phyloP scores from a whole-genome alignment of 805 yeast species.

The Yamadazyma olivae region DNA sequence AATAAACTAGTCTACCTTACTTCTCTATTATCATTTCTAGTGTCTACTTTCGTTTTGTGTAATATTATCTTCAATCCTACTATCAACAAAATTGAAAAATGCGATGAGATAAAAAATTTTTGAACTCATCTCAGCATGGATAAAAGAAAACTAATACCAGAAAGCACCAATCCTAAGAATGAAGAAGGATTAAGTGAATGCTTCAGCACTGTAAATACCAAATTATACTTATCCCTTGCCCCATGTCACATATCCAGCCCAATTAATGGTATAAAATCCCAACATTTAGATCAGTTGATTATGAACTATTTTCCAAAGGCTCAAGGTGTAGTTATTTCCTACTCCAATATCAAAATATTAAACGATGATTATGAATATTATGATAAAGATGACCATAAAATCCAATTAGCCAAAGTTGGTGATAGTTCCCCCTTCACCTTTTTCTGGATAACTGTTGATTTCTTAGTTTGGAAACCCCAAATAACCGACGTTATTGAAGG shows the following conservation, averaged over 20 bases:
- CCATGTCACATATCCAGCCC: constrained; percentile 74
- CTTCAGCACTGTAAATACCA: constrained; percentile 57
- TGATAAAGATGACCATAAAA: constrained; percentile 33
- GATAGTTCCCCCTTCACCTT: constrained; percentile 86
- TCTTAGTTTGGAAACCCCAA: constrained; percentile 86
- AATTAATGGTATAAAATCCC: constrained; percentile 73
- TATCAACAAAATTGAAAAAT: not conserved
- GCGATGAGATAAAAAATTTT: constrained; percentile 3
- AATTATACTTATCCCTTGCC: constrained; percentile 81
- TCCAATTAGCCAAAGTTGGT: constrained; percentile 61
- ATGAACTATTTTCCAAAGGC: constrained; percentile 76
- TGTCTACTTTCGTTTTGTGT: too few relatives aligned
- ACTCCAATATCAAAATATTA: constrained; percentile 58
- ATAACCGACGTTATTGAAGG: constrained; percentile 89
- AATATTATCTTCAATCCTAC: too few relatives aligned
- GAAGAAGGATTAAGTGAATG: constrained; percentile 59
- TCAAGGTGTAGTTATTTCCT: constrained; percentile 82
- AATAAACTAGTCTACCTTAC: not conserved
- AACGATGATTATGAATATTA: constrained; percentile 28
- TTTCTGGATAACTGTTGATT: constrained; percentile 79
- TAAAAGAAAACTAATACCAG: constrained; percentile 17
- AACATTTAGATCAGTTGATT: constrained; percentile 85
- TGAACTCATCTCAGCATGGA: not conserved
- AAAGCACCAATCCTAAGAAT: constrained; percentile 36
- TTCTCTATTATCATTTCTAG: too few relatives aligned